These are phyloP conservation scores for Wickerhamomyces sp. DNA, from an alignment of 1,139 yeast species.

Conservation along the genomic window DNA sequence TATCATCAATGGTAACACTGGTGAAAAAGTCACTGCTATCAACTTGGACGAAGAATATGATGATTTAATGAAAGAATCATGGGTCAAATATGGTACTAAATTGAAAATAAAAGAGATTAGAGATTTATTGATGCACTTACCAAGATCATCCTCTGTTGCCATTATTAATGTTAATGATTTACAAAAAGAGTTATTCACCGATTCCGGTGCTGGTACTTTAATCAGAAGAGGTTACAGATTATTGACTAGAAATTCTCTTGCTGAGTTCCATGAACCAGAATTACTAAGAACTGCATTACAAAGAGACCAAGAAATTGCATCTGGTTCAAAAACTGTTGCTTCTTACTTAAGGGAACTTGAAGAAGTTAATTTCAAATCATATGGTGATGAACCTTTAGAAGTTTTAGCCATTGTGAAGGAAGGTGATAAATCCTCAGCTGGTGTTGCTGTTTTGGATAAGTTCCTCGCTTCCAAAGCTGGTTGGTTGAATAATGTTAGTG, in stretches of 20 bases:
- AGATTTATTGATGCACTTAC: constrained; percentile 87
- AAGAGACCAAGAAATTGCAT: constrained; percentile 69
- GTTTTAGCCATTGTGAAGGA: constrained; percentile 79
- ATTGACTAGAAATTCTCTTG: constrained; percentile 60
- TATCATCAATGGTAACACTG: constrained; percentile 85
- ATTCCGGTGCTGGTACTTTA: constrained; percentile 98
- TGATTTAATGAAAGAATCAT: constrained; percentile 80
- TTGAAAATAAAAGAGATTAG: constrained; percentile 94
- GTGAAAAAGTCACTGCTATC: constrained; percentile 84
- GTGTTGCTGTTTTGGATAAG: constrained; percentile 76
- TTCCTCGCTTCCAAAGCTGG: constrained; percentile 86
- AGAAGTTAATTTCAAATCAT: constrained; percentile 61
- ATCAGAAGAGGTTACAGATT: constrained; percentile 96
- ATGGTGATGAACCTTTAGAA: constrained; percentile 94
- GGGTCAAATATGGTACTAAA: constrained; percentile 99
- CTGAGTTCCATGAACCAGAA: constrained; percentile 75
- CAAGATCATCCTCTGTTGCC: constrained; percentile 96
- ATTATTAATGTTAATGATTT: constrained; percentile 91
- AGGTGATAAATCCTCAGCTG: constrained; percentile 28
- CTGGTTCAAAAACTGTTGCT: constrained; percentile 75
- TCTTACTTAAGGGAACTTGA: constrained; percentile 75
- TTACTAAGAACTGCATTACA: constrained; percentile 69
- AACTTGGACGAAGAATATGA: constrained; percentile 96
- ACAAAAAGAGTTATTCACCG: constrained; percentile 96
- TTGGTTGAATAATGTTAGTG: constrained; percentile 97